Percentiles rank a stretch among this genome's conserved stretches.
Evolutionary conservation across 2,329 filamentous ascomycete species (phyloP).

Genomic region (Grosmannia huntii): DNA sequence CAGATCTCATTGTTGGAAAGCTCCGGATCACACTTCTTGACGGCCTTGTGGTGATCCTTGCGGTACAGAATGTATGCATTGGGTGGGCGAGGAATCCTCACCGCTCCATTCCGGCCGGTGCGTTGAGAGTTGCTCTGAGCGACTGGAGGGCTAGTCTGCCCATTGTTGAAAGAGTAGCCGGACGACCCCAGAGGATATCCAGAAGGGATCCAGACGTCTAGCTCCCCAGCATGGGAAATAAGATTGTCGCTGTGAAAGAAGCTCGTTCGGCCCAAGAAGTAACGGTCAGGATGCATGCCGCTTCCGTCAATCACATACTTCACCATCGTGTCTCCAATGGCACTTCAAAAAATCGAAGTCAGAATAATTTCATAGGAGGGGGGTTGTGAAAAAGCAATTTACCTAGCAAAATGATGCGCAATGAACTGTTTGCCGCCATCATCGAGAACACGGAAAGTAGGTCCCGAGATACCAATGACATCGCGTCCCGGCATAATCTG

Average conservation of each 20-base stretch:
- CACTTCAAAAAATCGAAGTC: not conserved
- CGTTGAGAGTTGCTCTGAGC: not conserved
- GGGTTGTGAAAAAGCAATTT: not conserved
- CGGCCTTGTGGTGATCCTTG: slow-evolving; percentile 22
- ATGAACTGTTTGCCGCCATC: slow-evolving; percentile 8
- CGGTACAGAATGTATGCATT: slow-evolving; percentile 31
- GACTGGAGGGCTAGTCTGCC: not conserved
- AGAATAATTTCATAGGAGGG: not conserved
- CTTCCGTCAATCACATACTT: slow-evolving; percentile 10
- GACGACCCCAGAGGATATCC: not conserved
- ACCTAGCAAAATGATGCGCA: slow-evolving; percentile 8
- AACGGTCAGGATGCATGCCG: slow-evolving; percentile 8
- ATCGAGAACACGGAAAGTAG: slow-evolving; percentile 8
- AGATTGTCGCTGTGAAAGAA: slow-evolving; percentile 7
- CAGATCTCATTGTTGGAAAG: slow-evolving; percentile 30
- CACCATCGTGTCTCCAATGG: slow-evolving; percentile 5
- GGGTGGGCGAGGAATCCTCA: slow-evolving; percentile 23
- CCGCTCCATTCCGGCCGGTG: not conserved
- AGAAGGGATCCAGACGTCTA: slow-evolving; percentile 9
- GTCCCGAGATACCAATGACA: slow-evolving; percentile 6
- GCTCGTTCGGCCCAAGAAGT: slow-evolving; percentile 6
- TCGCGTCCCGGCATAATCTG: slow-evolving; percentile 7
- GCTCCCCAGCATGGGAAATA: not conserved
- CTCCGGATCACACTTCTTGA: slow-evolving; percentile 21
- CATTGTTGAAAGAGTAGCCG: not conserved